Percentiles rank a stretch among this genome's conserved stretches.
Conservation (phyloP, 2,329 filamentous ascomycete species). For the Sclerotinia subarctica region DNA sequence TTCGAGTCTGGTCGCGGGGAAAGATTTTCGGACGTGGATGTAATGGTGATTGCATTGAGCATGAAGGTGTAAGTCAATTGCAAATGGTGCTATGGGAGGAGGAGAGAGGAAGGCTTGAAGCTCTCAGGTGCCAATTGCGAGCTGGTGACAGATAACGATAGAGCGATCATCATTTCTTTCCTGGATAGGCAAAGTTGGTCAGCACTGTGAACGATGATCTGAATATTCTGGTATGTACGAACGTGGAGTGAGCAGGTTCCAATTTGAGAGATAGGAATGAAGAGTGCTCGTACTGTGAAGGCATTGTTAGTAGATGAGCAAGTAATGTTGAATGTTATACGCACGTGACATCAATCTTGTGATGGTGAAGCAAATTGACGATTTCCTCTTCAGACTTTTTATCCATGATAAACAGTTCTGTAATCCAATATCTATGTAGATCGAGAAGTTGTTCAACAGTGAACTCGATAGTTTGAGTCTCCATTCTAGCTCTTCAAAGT, state of each 20-base stretch:
- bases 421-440: conserved; percentile 22
- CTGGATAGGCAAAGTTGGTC: conserved; percentile 5
- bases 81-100: not conserved
- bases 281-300: not conserved
- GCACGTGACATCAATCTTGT: conserved; percentile 15
- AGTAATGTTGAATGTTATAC: not conserved
- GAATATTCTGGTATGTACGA: not conserved
- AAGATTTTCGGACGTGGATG: not conserved
- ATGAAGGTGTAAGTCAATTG: not conserved
- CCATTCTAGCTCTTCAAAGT: conserved; percentile 9
- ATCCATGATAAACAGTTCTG: conserved; percentile 15
- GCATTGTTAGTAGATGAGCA: not conserved
- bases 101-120: not conserved
- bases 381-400: conserved; percentile 22
- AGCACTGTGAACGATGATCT: not conserved
- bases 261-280: conserved; percentile 17
- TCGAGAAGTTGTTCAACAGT: conserved; percentile 20
- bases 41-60: not conserved
- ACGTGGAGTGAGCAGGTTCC: conserved; percentile 18
- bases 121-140: not conserved
- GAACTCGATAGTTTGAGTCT: conserved; percentile 18
- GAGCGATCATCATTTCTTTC: conserved; percentile 11
- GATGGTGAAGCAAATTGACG: conserved; percentile 18
- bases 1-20: not conserved
- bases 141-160: not conserved